Percentiles rank a stretch among this genome's conserved stretches.
Evolutionary conservation across 768 basidiomycete genomes (phyloP).

Genomic region (Rhodotorula kratochvilovae): DNA sequence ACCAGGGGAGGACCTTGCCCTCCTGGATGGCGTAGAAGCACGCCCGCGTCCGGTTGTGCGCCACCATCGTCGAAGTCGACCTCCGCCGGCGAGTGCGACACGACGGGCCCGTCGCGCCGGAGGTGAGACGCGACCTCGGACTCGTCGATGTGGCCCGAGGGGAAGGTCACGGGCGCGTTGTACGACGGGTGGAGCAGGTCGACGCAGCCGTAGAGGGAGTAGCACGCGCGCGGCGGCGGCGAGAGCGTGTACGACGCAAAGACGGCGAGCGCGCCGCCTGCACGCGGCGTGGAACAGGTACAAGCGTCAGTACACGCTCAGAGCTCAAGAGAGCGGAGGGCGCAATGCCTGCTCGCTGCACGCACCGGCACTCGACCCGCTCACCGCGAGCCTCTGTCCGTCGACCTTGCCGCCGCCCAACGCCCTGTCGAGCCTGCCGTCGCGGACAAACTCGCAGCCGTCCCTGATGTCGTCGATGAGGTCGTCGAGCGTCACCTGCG

Average conservation of each 20-base stretch:
- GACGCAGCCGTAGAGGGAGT: conserved; percentile 23
- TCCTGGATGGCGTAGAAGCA: conserved; percentile 37
- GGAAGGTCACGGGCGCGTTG: conserved; percentile 26
- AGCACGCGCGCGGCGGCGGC: conserved; percentile 11
- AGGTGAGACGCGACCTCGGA: conserved; percentile 23
- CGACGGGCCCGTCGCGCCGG: conserved; percentile 18
- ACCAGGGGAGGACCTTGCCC: conserved; percentile 13
- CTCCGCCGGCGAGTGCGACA: conserved; percentile 29
- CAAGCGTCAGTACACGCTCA: too few species aligned
- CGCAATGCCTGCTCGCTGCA: neutral
- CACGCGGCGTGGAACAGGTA: neutral
- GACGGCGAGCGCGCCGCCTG: conserved; percentile 30
- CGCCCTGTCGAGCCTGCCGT: conserved; percentile 17
- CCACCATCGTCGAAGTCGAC: conserved; percentile 33
- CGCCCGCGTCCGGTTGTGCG: conserved; percentile 15
- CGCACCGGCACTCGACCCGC: conserved; percentile 29
- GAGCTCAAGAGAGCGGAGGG: too few species aligned
- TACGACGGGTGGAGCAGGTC: conserved; percentile 31
- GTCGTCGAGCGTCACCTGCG: conserved; percentile 29
- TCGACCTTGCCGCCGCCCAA: conserved; percentile 23
- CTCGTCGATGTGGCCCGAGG: conserved; percentile 20
- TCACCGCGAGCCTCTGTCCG: conserved; percentile 11
- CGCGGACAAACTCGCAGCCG: conserved; percentile 13
- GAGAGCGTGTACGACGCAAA: conserved; percentile 25
- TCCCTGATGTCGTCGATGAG: conserved; percentile 20